These are phyloP conservation scores for Vicia sativa DNA, from an alignment of 306 rosid genomes.

Conservation along the genomic window DNA sequence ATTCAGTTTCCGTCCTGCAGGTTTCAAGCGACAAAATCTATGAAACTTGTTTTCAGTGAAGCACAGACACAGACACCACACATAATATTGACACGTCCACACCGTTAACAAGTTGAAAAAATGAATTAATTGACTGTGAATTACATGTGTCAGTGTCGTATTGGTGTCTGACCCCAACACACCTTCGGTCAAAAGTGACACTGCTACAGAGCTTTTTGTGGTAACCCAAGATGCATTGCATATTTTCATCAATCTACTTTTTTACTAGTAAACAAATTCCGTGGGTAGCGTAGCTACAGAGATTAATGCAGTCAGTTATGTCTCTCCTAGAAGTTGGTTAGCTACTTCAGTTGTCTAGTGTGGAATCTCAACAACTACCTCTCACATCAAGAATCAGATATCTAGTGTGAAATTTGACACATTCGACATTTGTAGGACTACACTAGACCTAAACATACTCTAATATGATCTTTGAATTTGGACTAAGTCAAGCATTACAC, in stretches of 20 bases:
- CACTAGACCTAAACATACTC: neutral
- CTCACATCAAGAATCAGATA: too few species aligned
- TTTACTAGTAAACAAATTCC: neutral
- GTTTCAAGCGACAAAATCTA: slow-evolving; percentile 7
- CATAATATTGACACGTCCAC: too few species aligned
- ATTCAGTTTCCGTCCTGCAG: slow-evolving; percentile 90
- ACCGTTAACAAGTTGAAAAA: too few species aligned
- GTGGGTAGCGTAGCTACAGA: too few species aligned
- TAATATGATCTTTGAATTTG: neutral
- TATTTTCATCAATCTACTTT: neutral
- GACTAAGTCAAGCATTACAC: neutral
- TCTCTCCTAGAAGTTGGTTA: too few species aligned
- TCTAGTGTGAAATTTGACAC: neutral
- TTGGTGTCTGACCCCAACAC: too few species aligned
- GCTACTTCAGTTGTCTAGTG: neutral
- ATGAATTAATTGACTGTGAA: too few species aligned
- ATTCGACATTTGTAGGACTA: neutral
- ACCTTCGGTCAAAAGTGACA: too few species aligned
- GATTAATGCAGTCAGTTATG: too few species aligned
- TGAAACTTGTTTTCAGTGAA: neutral
- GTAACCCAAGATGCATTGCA: neutral
- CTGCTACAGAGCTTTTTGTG: neutral
- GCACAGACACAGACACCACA: too few species aligned
- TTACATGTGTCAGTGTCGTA: too few species aligned
- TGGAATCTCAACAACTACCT: neutral